Conservation (phyloP, 2,329 filamentous ascomycete genomes). For the Ploettnerulaceae sp. region DNA sequence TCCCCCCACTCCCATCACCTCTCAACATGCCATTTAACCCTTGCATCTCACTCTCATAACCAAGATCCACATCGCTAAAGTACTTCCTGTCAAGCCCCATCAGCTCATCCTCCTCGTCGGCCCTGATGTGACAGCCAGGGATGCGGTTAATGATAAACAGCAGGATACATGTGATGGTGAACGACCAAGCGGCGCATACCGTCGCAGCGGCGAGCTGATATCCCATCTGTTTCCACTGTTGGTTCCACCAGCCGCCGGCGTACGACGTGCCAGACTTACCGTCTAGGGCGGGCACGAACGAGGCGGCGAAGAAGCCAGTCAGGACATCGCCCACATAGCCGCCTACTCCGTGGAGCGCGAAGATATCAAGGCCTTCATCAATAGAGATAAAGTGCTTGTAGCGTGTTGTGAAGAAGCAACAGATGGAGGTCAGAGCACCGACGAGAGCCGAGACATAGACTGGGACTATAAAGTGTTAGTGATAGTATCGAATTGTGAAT, state of each 20-base stretch:
- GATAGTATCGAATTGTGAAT: no score
- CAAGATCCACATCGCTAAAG: neutral
- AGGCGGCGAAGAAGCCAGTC: constrained; percentile 6
- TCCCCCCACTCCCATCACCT: neutral
- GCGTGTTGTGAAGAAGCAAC: constrained; percentile 4
- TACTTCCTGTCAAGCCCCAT: constrained; percentile 5
- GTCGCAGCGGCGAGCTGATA: constrained; percentile 7
- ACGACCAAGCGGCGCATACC: constrained; percentile 1
- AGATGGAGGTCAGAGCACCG: neutral
- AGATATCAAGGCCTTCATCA: constrained; percentile 10
- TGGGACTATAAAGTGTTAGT: neutral
- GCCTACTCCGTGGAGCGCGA: constrained; percentile 2
- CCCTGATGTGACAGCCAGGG: constrained; percentile 1
- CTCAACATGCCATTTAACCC: constrained; percentile 2
- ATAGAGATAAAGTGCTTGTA: constrained; percentile 7
- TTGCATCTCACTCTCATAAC: constrained; percentile 3
- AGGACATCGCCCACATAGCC: constrained; percentile 6
- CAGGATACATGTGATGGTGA: constrained; percentile 5
- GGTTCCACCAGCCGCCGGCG: constrained; percentile 6
- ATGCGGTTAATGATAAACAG: constrained; percentile 8
- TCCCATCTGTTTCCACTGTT: constrained; percentile 5
- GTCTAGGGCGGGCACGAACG: neutral
- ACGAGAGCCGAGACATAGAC: constrained; percentile 5
- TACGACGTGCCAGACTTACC: neutral
- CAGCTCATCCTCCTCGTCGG: constrained; percentile 5